Evolutionary conservation across 352 stramenopile genomes (phyloP).

Genomic region (Pythium rishiriense): DNA sequence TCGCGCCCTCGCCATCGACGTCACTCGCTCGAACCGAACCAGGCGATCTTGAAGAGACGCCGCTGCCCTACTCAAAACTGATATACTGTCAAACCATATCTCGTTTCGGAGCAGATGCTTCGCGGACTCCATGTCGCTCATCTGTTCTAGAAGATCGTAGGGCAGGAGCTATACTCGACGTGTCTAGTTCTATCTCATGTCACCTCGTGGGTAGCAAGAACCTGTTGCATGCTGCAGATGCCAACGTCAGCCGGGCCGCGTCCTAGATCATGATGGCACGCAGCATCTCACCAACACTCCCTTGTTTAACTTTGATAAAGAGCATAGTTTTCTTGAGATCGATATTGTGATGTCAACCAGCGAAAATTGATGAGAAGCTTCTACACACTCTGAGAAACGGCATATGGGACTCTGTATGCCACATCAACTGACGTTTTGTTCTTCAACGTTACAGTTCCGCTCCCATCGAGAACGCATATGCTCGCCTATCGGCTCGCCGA

Average conservation of each 20-base stretch:
- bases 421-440: slow-evolving; percentile 14
- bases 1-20: slow-evolving; percentile 8
- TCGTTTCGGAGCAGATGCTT: neutral
- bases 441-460: slow-evolving; percentile 19
- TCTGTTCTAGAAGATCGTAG: no score
- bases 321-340: no score
- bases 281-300: no score
- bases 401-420: slow-evolving; percentile 15
- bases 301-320: no score
- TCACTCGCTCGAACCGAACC: neutral
- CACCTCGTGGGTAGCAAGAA: no score
- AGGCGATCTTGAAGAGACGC: slow-evolving; percentile 29
- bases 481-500: neutral
- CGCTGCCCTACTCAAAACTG: slow-evolving; percentile 1
- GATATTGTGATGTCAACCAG: no score
- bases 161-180: no score
- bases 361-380: slow-evolving; percentile 1
- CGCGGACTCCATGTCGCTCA: no score
- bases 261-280: no score
- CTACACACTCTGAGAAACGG: neutral
- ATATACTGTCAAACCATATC: neutral
- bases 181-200: no score
- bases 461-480: slow-evolving; percentile 3
- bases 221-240: no score
- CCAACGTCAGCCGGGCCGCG: no score